These are phyloP conservation scores for Sparassis latifolia DNA, from an alignment of 1,284 basidiomycete genomes.

Conservation along the genomic window DNA sequence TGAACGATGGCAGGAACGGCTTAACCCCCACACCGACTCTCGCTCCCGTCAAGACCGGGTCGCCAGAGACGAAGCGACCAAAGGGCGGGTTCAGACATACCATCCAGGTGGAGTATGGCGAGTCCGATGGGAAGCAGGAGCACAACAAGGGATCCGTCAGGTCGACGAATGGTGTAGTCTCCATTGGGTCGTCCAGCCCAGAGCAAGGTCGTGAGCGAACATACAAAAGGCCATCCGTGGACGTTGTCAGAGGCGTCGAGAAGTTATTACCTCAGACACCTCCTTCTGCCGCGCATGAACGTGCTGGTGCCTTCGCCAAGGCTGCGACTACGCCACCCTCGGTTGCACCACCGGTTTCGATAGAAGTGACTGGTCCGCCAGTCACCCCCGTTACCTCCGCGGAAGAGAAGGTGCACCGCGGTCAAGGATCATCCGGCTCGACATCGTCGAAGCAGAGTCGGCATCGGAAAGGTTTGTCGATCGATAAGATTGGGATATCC, in stretches of 20 bases:
- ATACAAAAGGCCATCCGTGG: conserved; percentile 26
- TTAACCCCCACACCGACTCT: conserved; percentile 15
- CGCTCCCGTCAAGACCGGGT: conserved; percentile 24
- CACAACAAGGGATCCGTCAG: conserved; percentile 18
- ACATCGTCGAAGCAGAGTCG: conserved; percentile 37
- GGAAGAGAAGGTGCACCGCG: conserved; percentile 26
- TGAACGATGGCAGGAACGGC: conserved; percentile 11
- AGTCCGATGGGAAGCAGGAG: conserved; percentile 26
- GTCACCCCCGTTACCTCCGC: conserved; percentile 29
- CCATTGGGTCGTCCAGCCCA: conserved; percentile 1
- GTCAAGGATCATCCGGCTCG: conserved; percentile 23
- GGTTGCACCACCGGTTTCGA: conserved; percentile 29
- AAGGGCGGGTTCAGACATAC: conserved; percentile 66
- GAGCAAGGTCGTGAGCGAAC: conserved; percentile 9
- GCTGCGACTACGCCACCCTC: conserved; percentile 1
- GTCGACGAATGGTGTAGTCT: conserved; percentile 6
- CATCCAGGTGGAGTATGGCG: conserved; percentile 86
- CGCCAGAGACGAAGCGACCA: conserved; percentile 33
- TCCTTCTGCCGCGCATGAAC: conserved; percentile 18
- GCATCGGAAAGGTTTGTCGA: conserved; percentile 55
- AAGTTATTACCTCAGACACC: conserved; percentile 28
- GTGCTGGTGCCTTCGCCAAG: conserved; percentile 9
- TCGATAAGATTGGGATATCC: conserved; percentile 71
- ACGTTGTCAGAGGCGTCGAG: conserved; percentile 23
- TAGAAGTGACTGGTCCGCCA: conserved; percentile 46